Conservation (phyloP, 1,284 basidiomycete species). For the Heterobasidion occidentale region DNA sequence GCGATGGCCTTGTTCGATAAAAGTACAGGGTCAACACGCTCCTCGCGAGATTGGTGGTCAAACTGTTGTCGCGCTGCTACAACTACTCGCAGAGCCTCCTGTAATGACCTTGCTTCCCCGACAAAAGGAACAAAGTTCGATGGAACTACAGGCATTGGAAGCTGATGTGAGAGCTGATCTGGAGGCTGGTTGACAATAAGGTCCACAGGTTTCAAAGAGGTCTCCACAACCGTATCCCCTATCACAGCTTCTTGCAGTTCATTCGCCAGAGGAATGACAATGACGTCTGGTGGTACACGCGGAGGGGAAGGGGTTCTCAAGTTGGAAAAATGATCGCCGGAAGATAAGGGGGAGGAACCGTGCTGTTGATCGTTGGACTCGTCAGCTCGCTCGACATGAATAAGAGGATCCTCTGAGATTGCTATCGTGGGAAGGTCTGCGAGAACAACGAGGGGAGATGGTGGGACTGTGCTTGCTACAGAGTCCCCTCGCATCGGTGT, state of each 20-base stretch:
- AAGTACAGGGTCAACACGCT: conserved; percentile 55
- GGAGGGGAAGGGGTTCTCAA: neutral
- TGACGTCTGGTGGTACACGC: neutral
- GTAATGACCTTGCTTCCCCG: conserved; percentile 22
- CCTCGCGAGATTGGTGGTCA: conserved; percentile 52
- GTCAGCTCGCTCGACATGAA: neutral
- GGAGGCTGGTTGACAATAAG: neutral
- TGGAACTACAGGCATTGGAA: neutral
- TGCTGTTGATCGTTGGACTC: neutral
- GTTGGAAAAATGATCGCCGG: neutral
- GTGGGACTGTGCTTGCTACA: neutral
- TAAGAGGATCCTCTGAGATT: neutral
- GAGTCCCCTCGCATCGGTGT: neutral
- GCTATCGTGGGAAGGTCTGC: no score
- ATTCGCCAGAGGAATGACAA: neutral
- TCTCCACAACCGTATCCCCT: neutral
- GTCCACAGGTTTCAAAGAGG: neutral
- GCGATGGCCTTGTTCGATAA: conserved; percentile 46
- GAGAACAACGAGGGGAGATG: neutral
- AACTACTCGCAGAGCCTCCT: conserved; percentile 53
- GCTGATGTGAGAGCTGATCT: neutral
- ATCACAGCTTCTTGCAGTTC: neutral
- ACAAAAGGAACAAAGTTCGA: neutral
- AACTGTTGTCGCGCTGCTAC: conserved; percentile 50
- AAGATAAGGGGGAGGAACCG: neutral